Evolutionary conservation across 2,329 filamentous ascomycete species (phyloP).

Genomic region (Madurella mycetomatis): DNA sequence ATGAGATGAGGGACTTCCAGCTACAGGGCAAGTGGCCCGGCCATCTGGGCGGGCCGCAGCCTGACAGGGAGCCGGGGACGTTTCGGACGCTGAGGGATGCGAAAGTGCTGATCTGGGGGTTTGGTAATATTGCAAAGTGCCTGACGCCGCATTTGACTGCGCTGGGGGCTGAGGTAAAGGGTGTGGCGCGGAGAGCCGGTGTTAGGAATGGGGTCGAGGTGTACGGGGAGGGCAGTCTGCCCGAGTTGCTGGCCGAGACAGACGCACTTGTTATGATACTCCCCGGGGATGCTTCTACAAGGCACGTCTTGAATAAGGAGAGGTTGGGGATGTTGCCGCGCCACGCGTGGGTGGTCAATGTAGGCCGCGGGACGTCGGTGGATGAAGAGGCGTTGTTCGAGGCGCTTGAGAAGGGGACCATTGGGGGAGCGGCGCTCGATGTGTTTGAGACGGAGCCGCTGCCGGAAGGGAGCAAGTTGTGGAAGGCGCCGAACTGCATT

Average conservation of each 20-base stretch:
- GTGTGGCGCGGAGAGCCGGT: constrained; percentile 53
- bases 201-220: constrained; percentile 57
- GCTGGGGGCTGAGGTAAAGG: constrained; percentile 55
- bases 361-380: constrained; percentile 36
- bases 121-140: constrained; percentile 61
- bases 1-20: constrained; percentile 61
- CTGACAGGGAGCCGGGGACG: constrained; percentile 49
- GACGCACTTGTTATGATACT: constrained; percentile 66
- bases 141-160: constrained; percentile 51
- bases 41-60: constrained; percentile 58
- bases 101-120: constrained; percentile 58
- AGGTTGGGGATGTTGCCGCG: constrained; percentile 49
- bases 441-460: constrained; percentile 43
- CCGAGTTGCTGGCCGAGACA: constrained; percentile 50
- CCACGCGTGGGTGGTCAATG: constrained; percentile 54
- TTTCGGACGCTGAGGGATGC: constrained; percentile 59
- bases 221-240: constrained; percentile 49
- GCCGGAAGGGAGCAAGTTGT: constrained; percentile 39
- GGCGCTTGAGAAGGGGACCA: constrained; percentile 28
- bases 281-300: constrained; percentile 53
- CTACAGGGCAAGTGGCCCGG: constrained; percentile 52
- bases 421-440: constrained; percentile 36
- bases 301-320: constrained; percentile 51
- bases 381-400: constrained; percentile 33
- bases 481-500: constrained; percentile 48